These are phyloP conservation scores for Eremothecium coryli DNA, from an alignment of 1,139 yeast genomes.

Conservation along the genomic window DNA sequence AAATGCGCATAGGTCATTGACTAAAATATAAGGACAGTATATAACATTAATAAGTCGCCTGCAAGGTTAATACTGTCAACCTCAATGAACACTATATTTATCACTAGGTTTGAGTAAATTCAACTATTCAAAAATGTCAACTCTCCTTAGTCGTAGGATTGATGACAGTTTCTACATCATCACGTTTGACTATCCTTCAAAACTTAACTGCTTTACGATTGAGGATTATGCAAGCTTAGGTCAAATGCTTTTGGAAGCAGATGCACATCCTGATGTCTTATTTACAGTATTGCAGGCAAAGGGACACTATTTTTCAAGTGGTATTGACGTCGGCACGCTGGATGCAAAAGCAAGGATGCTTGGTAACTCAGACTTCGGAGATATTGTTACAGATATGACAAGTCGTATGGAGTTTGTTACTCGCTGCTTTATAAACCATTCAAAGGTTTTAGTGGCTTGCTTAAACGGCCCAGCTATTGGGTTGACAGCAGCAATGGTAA, in stretches of 20 bases:
- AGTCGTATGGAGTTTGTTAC: conserved; percentile 66
- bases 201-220: conserved; percentile 60
- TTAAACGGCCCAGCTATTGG: conserved; percentile 88
- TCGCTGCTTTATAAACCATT: conserved; percentile 59
- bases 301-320: conserved; percentile 77
- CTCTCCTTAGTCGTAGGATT: no score
- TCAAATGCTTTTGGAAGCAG: conserved; percentile 52
- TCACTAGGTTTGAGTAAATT: no score
- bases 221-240: conserved; percentile 60
- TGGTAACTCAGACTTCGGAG: background rate
- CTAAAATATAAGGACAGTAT: no score
- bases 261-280: conserved; percentile 53
- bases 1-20: no score
- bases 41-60: no score
- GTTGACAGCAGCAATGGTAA: conserved; percentile 61
- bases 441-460: conserved; percentile 64
- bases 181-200: conserved; percentile 54
- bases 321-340: conserved; percentile 80
- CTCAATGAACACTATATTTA: no score
- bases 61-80: no score
- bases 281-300: conserved; percentile 62
- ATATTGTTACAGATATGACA: conserved; percentile 34
- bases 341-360: conserved; percentile 28
- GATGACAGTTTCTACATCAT: conserved; percentile 38
- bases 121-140: no score